Evolutionary conservation across 345 rosid genomes (phyloP), one percentile per base, ranked within the genome.

Genomic region (Syzygium aromaticum): DNA sequence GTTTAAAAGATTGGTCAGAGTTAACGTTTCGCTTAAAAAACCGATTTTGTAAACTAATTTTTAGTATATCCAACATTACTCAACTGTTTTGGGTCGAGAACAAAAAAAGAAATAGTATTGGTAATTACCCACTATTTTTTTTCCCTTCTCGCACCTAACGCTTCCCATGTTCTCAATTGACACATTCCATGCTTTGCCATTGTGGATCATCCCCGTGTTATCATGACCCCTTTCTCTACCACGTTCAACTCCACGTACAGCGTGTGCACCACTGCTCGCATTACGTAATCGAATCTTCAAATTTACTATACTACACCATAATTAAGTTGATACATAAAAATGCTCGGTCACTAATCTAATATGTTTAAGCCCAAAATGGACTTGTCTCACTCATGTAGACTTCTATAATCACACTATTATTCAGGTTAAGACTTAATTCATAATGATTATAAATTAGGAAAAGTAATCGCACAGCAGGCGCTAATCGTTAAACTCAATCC

Each of bases 61-160:
- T 0, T 56, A 56, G 61, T 56, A 9, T 56, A 56, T 22, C 30
- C 30, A 57, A 25, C 11, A 57, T 57, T 57, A 57, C 28, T 25
- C 30, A 27, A 27, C 1, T 59, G 7, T 59, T 59, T 59, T 27
- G 5, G 30, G 30, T 3, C 5, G 30, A 25, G 15, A 25, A 27
- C 2, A 57, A 59, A 59, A 10, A 11, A 27, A 27, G 30, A 59
- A 43, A 43, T 43, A 43, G 7, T 59, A 59, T 11, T 4, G 7
- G 16, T 59, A 11, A 59, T 11, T 25, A 25, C 28, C 14, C 3
- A 57, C 64, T 25, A 51, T 51, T 40, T 56, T 56, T 51, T 56
- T 56, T 27, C 61, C 61, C 13, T 23, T 5, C 28, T 11, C 15
- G n/a, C 0, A 11, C 13, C 0, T 0, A 10, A 5, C 1, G 6